Evolutionary conservation across 2,329 filamentous ascomycete genomes (phyloP).

Genomic region (Aspergillus fischeri): DNA sequence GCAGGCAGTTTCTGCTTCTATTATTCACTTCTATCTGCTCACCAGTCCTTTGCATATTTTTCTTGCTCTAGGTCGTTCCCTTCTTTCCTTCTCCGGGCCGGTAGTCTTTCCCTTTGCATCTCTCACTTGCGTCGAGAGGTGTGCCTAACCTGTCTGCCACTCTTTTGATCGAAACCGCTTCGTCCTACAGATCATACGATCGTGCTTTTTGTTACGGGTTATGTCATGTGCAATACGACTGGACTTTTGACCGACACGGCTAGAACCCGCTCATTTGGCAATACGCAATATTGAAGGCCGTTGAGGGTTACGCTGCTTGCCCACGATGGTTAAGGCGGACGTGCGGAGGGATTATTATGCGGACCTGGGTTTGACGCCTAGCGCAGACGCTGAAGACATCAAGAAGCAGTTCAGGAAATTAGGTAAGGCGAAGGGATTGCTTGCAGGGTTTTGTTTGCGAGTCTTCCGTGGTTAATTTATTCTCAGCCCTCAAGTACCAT

Average conservation of each 20-base stretch:
- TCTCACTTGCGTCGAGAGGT: neutral
- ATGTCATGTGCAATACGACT: conserved; percentile 22
- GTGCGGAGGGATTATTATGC: conserved; percentile 75
- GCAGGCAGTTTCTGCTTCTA: neutral
- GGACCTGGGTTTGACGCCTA: conserved; percentile 68
- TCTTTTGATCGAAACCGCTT: neutral
- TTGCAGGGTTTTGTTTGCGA: neutral
- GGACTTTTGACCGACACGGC: conserved; percentile 8
- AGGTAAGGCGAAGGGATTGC: conserved; percentile 47
- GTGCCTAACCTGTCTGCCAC: neutral
- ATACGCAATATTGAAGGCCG: conserved; percentile 2
- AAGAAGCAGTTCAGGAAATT: conserved; percentile 84
- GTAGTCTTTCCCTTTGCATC: neutral
- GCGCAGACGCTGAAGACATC: conserved; percentile 68
- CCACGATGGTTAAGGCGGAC: conserved; percentile 65
- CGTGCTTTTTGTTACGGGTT: conserved; percentile 10
- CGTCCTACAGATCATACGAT: neutral
- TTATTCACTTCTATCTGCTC: neutral
- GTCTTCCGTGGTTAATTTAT: conserved; percentile 4
- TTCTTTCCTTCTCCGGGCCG: neutral
- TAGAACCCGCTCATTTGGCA: conserved; percentile 8
- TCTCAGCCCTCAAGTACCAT: conserved; percentile 73
- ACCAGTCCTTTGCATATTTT: neutral
- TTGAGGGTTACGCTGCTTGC: neutral
- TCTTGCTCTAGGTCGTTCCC: neutral